Base-by-base conservation (phyloP, 306 rosid genomes). In the Vigna radiata region DNA sequence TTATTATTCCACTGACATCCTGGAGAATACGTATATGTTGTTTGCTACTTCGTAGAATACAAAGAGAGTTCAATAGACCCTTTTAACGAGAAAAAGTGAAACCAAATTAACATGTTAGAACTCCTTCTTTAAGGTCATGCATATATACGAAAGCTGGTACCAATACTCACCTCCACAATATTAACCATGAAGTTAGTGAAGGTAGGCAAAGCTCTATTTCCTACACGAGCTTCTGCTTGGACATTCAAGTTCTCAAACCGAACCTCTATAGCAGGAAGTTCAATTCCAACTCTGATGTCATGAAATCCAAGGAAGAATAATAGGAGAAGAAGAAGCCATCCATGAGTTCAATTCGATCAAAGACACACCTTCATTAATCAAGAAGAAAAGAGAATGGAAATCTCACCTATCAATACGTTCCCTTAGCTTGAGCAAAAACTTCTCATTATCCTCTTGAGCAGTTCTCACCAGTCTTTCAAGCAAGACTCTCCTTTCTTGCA, bases 391-490 rank as follows among this genome's bases (percentile, higher is more conserved):
- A 27, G 8, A 54, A 14, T 54, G 60, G n/a, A 7, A n/a, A 4
- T 9, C 68, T 77, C 46, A 90, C 97, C 91, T 82, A 27, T 94
- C 92, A 76, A 91, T 72, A 64, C 97, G 81, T 36, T 77, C 36
- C 84, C 76, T 91, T 72, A 94, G 90, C 86, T 94, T 90, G 15
- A 84, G 49, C 88, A 94, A 79, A 71, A 94, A 94, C 78, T 86
- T 88, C 78, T 90, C 96, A 77, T 91, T 94, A 41, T 91, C 98
- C 67, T 91, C 89, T 31, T 94, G 93, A 6, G 91, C 88, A 76
- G 84, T 84, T 76, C 70, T 90, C 37, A 94, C 81, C 0, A 94
- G 83, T 82, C 97, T 88, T 43, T 89, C 92, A 75, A 94, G 73
- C 60, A 94, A 80, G 49, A 73, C 85, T 80, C 66, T 85, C 18